Evolutionary conservation across 345 rosid genomes (phyloP), one percentile per base, ranked within the genome.

Genomic region (Limnanthes douglasii): DNA sequence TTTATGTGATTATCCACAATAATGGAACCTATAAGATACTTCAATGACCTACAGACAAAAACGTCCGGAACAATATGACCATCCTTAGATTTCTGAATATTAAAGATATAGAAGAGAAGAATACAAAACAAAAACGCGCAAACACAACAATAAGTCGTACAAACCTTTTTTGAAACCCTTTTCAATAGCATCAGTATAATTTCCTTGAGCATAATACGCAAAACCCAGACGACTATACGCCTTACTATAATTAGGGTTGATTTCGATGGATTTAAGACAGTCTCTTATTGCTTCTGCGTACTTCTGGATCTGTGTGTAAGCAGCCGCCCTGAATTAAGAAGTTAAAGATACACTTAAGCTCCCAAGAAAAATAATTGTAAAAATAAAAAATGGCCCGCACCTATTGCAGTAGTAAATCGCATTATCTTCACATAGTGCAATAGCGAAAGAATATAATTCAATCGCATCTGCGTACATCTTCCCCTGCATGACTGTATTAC

Each of bases 381-480:
- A 31, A 44, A 9, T 30, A 34, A 37, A 34, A 30, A 21, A n/a
- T n/a, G n/a, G n/a, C n/a, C n/a, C 31, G 45, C 53, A 86, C 94
- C 94, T 75, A 73, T 86, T 86, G 55, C 86, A 78, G 62, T 72
- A 75, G 56, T 78, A 86, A 46, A 86, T 73, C 50, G 96, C 86
- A 45, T 72, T 81, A 14, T 64, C 48, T 54, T 66, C 67, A 8
- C 49, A 31, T 15, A 86, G 82, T 18, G 84, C 62, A 50, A 75
- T 73, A 21, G 96, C 92, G 49, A 64, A 54, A 48, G 86, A 55
- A 70, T 86, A 86, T 47, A 72, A 46, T 41, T 86, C 77, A 47
- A 78, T 53, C 37, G 96, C 92, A 25, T 75, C 77, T 7, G 50
- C 34, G 57, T 70, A 86, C n/a, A 32, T 57, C 66, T 68, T 68